Evolutionary conservation across 148 eudicot genomes (phyloP), one percentile per base, ranked within the genome.

Genomic region (Dysphania ambrosioides): DNA sequence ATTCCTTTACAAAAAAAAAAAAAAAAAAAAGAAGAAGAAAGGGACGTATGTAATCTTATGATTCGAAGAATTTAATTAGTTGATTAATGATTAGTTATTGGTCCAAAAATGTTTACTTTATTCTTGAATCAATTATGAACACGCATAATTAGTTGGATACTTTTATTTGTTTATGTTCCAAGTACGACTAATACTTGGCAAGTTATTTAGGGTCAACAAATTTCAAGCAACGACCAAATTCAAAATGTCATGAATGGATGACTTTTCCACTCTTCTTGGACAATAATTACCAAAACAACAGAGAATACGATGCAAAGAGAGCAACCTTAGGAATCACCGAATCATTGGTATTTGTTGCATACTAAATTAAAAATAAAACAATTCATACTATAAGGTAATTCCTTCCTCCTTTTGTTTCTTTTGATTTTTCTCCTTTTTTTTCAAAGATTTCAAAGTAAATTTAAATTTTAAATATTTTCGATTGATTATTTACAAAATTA

Each of bases 271-370:
- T 30, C 18, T 61, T 30, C 21, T 61, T 61, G 36, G 65, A 21
- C 65, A 30, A 61, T 61, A 29, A 61, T 61, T 29, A 15, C 36
- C 15, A 61, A 29, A 59, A 12, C 15, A 27, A 10, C 35, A 61
- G 65, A 27, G 34, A 31, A 59, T 29, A 13, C 29, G 65, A 61
- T 61, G 65, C 65, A 61, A 61, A 61, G 65, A 61, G 30, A 29
- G 36, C 65, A n/a, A n/a, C n/a, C n/a, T n/a, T n/a, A n/a, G n/a
- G n/a, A 4, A 53, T 23, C 58, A 53, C 26, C 32, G 63, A 11
- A 32, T 61, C 65, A 13, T 61, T 16, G 65, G 65, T 61, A 61
- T 36, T 61, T 61, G 65, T n/a, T 61, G n/a, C n/a, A n/a, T n/a
- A n/a, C n/a, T n/a, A n/a, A n/a, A n/a, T n/a, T n/a, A n/a, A n/a